These are phyloP conservation scores for Boletellus sp. DNA, from an alignment of 768 basidiomycete species.

Conservation along the genomic window DNA sequence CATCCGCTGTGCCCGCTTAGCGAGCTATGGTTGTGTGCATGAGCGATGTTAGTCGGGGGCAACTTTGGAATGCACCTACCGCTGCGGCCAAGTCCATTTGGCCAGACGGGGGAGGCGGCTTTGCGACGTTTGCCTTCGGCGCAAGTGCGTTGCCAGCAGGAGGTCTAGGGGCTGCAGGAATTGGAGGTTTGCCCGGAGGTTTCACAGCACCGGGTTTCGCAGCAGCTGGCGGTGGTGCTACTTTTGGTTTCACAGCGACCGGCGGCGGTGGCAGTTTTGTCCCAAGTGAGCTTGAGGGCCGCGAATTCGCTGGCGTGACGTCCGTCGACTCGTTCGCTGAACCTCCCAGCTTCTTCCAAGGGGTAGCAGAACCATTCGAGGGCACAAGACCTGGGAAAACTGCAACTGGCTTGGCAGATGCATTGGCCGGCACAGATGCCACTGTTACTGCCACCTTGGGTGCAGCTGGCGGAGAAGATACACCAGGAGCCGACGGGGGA, in stretches of 20 bases:
- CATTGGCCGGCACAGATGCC: slow-evolving; percentile 52
- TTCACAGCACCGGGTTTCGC: slow-evolving; percentile 52
- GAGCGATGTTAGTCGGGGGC: not conserved
- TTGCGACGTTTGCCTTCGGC: slow-evolving; percentile 38
- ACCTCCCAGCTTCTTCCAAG: slow-evolving; percentile 63
- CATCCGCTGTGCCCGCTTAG: slow-evolving; percentile 70
- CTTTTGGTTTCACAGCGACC: slow-evolving; percentile 62
- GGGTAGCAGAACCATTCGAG: slow-evolving; percentile 63
- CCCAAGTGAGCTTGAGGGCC: slow-evolving; percentile 49
- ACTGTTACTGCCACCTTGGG: slow-evolving; percentile 34
- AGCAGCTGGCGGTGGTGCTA: slow-evolving; percentile 52
- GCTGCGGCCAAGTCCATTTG: slow-evolving; percentile 84
- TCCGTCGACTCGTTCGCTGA: slow-evolving; percentile 33
- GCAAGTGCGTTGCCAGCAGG: slow-evolving; percentile 33
- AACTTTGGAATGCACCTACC: slow-evolving; percentile 41
- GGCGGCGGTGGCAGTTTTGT: slow-evolving; percentile 58
- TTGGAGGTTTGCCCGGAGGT: slow-evolving; percentile 54
- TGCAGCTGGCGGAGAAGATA: slow-evolving; percentile 31
- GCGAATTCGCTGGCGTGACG: slow-evolving; percentile 43
- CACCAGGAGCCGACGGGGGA: slow-evolving; percentile 42
- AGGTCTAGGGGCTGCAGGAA: slow-evolving; percentile 57
- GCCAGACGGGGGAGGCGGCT: slow-evolving; percentile 44
- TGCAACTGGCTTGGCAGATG: slow-evolving; percentile 71
- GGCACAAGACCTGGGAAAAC: slow-evolving; percentile 77
- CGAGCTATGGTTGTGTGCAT: slow-evolving; percentile 46